Evolutionary conservation across 2,329 filamentous ascomycete genomes (phyloP).

Genomic region (Cladosporium oxysporum): DNA sequence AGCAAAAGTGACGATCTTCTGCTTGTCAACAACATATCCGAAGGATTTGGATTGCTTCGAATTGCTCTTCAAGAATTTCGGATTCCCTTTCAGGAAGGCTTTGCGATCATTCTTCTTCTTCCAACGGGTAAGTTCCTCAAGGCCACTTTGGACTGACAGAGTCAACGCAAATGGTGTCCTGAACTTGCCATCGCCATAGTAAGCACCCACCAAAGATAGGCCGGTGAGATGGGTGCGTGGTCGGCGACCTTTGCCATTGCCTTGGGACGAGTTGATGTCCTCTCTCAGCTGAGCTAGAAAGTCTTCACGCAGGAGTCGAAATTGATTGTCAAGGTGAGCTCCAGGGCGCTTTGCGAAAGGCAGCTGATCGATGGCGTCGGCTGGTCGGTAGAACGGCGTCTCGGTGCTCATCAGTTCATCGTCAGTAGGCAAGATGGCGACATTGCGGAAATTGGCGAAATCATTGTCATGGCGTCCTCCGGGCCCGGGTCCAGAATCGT

Average conservation of each 20-base stretch:
- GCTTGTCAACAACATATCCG: constrained; percentile 58
- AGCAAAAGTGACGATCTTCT: constrained; percentile 61
- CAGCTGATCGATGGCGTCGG: constrained; percentile 51
- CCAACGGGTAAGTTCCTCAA: constrained; percentile 17
- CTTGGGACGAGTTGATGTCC: constrained; percentile 56
- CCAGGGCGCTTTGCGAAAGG: constrained; percentile 36
- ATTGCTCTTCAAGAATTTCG: constrained; percentile 50
- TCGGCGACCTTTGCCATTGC: constrained; percentile 48
- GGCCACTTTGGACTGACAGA: constrained; percentile 14
- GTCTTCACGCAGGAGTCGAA: constrained; percentile 70
- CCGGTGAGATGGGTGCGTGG: constrained; percentile 41
- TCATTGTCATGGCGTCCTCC: constrained; percentile 78
- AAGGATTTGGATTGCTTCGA: constrained; percentile 54
- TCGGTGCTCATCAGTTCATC: constrained; percentile 62
- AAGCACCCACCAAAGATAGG: constrained; percentile 38
- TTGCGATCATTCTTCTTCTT: constrained; percentile 43
- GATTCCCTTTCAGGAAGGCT: constrained; percentile 50
- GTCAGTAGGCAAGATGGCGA: constrained; percentile 65
- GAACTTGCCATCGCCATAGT: constrained; percentile 45
- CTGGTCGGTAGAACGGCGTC: constrained; percentile 57
- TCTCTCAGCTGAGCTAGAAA: constrained; percentile 67
- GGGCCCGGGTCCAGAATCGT: constrained; percentile 53
- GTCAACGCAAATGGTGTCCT: constrained; percentile 13
- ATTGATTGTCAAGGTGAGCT: constrained; percentile 68
- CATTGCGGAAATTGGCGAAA: constrained; percentile 59